These are phyloP conservation scores for Salvia rosmarinus DNA, from an alignment of 257 asterid species.

Conservation along the genomic window DNA sequence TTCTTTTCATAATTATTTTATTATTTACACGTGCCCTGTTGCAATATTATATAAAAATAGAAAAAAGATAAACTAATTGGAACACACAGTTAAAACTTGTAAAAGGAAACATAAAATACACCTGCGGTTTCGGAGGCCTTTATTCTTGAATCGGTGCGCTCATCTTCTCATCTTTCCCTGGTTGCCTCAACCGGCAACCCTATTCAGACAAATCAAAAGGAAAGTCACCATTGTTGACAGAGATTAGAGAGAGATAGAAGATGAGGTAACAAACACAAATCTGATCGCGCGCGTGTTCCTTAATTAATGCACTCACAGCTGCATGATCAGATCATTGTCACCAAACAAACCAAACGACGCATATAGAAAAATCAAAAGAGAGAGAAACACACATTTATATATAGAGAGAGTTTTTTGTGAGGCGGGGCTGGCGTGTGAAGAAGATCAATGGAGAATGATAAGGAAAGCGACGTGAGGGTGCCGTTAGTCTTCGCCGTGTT, in stretches of 20 bases:
- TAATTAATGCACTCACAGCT: not conserved
- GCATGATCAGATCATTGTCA: constrained; percentile 25
- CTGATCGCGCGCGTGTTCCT: not conserved
- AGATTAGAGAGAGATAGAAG: constrained; percentile 12
- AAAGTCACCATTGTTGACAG: constrained; percentile 15
- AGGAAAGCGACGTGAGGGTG: constrained; percentile 61
- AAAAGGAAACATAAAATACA: constrained; percentile 15
- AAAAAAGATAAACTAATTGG: not conserved
- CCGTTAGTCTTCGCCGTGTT: constrained; percentile 58
- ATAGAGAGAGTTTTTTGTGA: not conserved
- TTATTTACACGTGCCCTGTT: not conserved
- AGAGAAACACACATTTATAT: not conserved
- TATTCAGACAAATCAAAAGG: constrained; percentile 10
- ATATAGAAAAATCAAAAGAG: not conserved
- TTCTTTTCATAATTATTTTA: not conserved
- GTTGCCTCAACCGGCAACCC: constrained; percentile 48
- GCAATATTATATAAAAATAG: not conserved
- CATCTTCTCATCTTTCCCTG: constrained; percentile 38
- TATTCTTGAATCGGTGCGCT: constrained; percentile 35
- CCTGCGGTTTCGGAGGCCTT: constrained; percentile 36
- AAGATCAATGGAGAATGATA: constrained; percentile 52
- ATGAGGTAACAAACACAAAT: constrained; percentile 17
- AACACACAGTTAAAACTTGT: constrained; percentile 11
- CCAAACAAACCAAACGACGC: not conserved
- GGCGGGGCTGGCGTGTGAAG: not conserved